These are phyloP conservation scores for Datisca glomerata DNA, from an alignment of 306 rosid species.

Conservation along the genomic window DNA sequence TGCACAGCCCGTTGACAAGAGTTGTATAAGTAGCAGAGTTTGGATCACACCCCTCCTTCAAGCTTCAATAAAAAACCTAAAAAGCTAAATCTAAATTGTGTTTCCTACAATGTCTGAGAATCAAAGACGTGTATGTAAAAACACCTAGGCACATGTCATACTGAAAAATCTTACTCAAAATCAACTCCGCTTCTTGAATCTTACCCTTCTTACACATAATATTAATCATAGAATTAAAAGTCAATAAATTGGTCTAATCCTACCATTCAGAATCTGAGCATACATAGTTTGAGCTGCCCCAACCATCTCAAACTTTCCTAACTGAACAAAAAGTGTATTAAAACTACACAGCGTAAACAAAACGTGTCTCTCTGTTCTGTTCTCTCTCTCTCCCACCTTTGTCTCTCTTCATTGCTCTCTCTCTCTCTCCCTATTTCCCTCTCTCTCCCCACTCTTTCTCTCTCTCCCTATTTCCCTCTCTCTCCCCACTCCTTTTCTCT, in stretches of 20 bases:
- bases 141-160: slow-evolving; percentile 20
- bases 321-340: slow-evolving; percentile 30
- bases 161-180: slow-evolving; percentile 22
- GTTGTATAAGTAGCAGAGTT: slow-evolving; percentile 27
- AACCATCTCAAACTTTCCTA: slow-evolving; percentile 33
- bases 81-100: slow-evolving; percentile 17
- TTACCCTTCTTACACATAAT: slow-evolving; percentile 29
- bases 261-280: slow-evolving; percentile 17
- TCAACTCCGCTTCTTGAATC: slow-evolving; percentile 20
- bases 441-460: too few relatives aligned
- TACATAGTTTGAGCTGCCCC: slow-evolving; percentile 20
- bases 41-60: slow-evolving; percentile 25
- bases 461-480: too few relatives aligned
- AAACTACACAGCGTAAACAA: slow-evolving; percentile 26
- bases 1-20: slow-evolving; percentile 27
- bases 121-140: slow-evolving; percentile 28
- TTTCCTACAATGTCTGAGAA: slow-evolving; percentile 35
- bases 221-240: slow-evolving; percentile 28
- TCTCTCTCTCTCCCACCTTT: too few relatives aligned
- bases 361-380: too few relatives aligned
- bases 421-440: too few relatives aligned
- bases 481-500: too few relatives aligned
- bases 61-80: slow-evolving; percentile 22
- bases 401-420: too few relatives aligned
- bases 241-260: slow-evolving; percentile 24